Base-by-base conservation (phyloP, 805 yeast species). In the Kodamaea restingae region DNA sequence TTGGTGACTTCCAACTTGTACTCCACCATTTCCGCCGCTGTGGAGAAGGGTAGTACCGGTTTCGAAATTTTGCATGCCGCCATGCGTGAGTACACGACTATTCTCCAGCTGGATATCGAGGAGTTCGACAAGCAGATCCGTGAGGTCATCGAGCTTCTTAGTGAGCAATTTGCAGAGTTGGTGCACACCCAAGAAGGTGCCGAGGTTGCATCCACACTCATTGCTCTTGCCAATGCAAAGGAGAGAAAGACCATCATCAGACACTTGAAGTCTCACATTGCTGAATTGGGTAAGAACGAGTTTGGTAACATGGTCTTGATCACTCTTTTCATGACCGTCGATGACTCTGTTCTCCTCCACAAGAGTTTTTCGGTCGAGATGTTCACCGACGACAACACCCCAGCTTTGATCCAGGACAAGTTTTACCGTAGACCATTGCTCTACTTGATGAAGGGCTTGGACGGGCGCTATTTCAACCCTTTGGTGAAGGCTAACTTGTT, bases 61-160 rank as follows among this genome's bases (percentile, higher is more conserved):
- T 91, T 91, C 74, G 95, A 88, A 60, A 84, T 91, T 48, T 76
- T 91, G 58, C 98, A 91, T 61, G 95, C 96, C 27, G 96, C 95
- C 37, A 88, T 91, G 96, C 81, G 75, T 57, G 96, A 91, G 60
- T 88, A 84, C 54, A 76, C 80, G 35, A 76, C 80, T 45, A 81
- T 88, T 44, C 78, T 88, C 46, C 78, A 78, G 44, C 78, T 74
- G 33, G 71, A 67, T 39, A 38, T 63, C 18, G 72, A 65, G 38
- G 49, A 46, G 29, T 50, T 57, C 50, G 73, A 68, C 43, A 72
- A 75, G 30, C 91, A 87, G 60, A 76, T 81, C 42, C 73, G 84
- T 50, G 95, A 86, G 39, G 81, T 91, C 54, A 78, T 88, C 49
- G 96, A 88, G 45, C 66, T 88, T 32, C 67, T 91, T 45, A 76